Evolutionary conservation across 495 filamentous ascomycete genomes (phyloP).

Genomic region (Tuber calosporum): DNA sequence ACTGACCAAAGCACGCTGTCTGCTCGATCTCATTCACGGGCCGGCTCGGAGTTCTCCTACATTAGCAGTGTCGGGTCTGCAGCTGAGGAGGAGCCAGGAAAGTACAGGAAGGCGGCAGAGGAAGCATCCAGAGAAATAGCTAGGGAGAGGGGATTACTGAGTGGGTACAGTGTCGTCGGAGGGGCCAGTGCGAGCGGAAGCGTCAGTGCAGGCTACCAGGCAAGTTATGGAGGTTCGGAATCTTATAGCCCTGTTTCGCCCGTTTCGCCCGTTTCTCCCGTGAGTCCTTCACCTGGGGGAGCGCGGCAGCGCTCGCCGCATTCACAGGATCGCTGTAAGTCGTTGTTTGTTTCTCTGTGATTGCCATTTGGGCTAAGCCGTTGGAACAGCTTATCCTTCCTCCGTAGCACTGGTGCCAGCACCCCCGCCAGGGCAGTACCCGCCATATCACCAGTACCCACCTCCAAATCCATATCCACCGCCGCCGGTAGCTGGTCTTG

Average conservation of each 20-base stretch:
- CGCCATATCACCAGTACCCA: slow-evolving; percentile 13
- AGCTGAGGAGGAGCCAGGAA: slow-evolving; percentile 17
- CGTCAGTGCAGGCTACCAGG: slow-evolving; percentile 22
- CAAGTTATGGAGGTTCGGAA: slow-evolving; percentile 15
- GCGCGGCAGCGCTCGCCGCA: slow-evolving; percentile 10
- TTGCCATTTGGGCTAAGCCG: not conserved
- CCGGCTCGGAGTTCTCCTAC: slow-evolving; percentile 26
- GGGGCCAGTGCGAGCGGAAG: slow-evolving; percentile 16
- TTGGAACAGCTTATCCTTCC: slow-evolving; percentile 23
- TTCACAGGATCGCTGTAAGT: slow-evolving; percentile 6
- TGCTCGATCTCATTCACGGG: slow-evolving; percentile 18
- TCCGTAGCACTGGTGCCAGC: slow-evolving; percentile 9
- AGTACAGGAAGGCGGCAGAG: slow-evolving; percentile 5
- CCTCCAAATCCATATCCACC: slow-evolving; percentile 18
- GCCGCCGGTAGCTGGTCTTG: slow-evolving; percentile 4
- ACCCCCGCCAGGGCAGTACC: slow-evolving; percentile 12
- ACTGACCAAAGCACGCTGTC: not conserved
- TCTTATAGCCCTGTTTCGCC: slow-evolving; percentile 31
- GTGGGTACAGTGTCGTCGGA: slow-evolving; percentile 21
- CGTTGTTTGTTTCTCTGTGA: slow-evolving; percentile 5
- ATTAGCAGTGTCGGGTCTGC: slow-evolving; percentile 18
- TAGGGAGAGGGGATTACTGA: slow-evolving; percentile 17
- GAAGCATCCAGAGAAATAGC: not conserved
- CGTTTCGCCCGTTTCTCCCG: slow-evolving; percentile 15
- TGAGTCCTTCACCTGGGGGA: slow-evolving; percentile 17